Evolutionary conservation across 208 protist genomes (phyloP), one percentile per base, ranked within the genome.

Genomic region (Polymyxa betae): DNA sequence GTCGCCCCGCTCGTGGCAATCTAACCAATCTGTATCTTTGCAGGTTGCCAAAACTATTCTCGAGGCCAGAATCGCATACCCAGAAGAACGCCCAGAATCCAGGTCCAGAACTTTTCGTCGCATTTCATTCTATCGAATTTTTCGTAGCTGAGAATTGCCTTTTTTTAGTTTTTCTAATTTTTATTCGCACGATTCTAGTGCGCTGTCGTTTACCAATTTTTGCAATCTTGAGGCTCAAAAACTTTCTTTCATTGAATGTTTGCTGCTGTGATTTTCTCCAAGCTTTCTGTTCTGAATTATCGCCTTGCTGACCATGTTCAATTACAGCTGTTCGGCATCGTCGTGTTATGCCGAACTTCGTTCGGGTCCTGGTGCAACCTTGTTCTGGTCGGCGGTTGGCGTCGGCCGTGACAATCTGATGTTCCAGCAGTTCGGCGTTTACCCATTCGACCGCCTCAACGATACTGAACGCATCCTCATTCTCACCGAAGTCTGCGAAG

Each of bases 391-490:
- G 35, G 72, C 72, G 72, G 35, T 82, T 43, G 72, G 72, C 72
- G 72, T 82, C n/a, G 72, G 72, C 72, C 72, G 72, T 82, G 72
- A 82, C 72, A 82, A 82, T 82, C 5, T 43, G 16, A 82, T 82
- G 72, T 82, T 82, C 40, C 72, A 82, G n/a, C 72, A 89, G 49
- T 43, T 68, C 72, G 49, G 90, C 20, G 90, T 91, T 12, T 91
- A 91, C 45, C 90, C 90, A 32, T 91, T 91, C 40, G 90, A 91
- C 78, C 90, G 90, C 29, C 90, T 91, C 41, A 91, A 91, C 40
- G 90, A 91, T 32, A 91, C 90, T 38, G 90, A 91, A 88, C 90
- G 90, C 20, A 91, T 91, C 38, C 44, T 91, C 77, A 38, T 91
- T 29, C 66, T 91, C 12, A 91, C 90, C 29, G 90, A 91, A 43